Percentiles rank a stretch among this genome's conserved stretches.
phyloP scores from a whole-genome alignment of 371 early-diverging fungal species.

The Mucor circinelloides region DNA sequence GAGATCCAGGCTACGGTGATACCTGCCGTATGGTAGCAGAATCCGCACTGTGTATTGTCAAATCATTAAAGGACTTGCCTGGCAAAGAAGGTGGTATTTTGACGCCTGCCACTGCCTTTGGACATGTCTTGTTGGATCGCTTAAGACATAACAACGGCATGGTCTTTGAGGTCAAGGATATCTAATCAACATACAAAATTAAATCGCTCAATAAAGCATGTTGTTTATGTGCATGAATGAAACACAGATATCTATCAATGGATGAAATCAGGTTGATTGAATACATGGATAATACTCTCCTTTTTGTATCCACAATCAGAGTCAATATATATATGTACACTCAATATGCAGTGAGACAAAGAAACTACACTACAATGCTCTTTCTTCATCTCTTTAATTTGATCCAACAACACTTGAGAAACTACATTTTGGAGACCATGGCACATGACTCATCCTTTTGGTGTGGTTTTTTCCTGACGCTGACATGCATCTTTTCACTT shows the following conservation, averaged over 20 bases:
- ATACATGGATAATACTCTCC: not conserved
- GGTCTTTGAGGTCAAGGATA: constrained; percentile 55
- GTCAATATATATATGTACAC: not conserved
- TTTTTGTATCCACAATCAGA: not conserved
- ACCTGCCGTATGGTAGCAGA: constrained; percentile 67
- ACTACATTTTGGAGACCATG: not conserved
- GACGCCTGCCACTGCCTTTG: constrained; percentile 76
- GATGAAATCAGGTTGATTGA: not conserved
- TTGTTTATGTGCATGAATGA: not conserved
- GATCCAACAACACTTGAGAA: not conserved
- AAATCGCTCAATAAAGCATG: not conserved
- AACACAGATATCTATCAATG: not conserved
- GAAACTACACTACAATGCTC: not conserved
- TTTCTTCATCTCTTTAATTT: not conserved
- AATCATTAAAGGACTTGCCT: constrained; percentile 48
- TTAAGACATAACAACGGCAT: constrained; percentile 55
- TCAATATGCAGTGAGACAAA: not conserved
- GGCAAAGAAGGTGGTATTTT: constrained; percentile 67
- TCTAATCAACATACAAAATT: not conserved
- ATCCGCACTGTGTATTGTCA: constrained; percentile 60
- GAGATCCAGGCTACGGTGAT: constrained; percentile 81
- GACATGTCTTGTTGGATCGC: constrained; percentile 62
- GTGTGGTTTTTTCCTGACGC: not conserved
- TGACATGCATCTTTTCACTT: constrained; percentile 6
- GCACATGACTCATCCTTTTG: not conserved